These are phyloP conservation scores for Alternaria solani DNA, from an alignment of 2,329 filamentous ascomycete genomes.

Conservation along the genomic window DNA sequence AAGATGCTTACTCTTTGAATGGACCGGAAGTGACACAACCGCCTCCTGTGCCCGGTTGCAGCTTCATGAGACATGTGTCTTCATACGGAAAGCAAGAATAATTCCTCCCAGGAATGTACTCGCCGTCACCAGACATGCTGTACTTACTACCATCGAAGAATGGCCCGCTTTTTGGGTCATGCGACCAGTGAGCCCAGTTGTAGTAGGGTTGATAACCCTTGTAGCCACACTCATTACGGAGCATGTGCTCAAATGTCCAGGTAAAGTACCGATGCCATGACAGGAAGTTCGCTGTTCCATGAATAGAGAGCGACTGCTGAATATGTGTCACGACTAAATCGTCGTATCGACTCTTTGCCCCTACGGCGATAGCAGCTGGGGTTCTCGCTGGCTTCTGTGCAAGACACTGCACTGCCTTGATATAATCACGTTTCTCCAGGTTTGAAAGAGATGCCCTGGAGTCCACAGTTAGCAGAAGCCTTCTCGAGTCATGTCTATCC, in stretches of 20 bases:
- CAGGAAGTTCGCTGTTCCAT: conserved; percentile 43
- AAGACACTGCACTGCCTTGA: conserved; percentile 43
- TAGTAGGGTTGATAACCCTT: conserved; percentile 56
- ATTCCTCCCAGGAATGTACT: conserved; percentile 34
- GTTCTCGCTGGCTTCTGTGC: conserved; percentile 33
- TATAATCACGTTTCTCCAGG: conserved; percentile 38
- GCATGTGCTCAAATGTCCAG: conserved; percentile 52
- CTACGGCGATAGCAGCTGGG: conserved; percentile 28
- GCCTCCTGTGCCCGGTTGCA: conserved; percentile 57
- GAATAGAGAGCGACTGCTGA: conserved; percentile 39
- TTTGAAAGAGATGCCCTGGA: conserved; percentile 29
- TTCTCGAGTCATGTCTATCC: background rate
- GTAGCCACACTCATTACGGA: conserved; percentile 54
- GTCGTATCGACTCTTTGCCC: conserved; percentile 42
- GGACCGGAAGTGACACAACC: conserved; percentile 63
- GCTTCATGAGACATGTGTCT: conserved; percentile 12
- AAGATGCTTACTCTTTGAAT: conserved; percentile 54
- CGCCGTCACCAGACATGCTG: conserved; percentile 58
- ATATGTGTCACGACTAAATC: conserved; percentile 46
- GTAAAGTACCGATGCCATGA: conserved; percentile 54
- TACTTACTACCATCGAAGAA: conserved; percentile 64
- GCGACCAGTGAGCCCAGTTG: conserved; percentile 60
- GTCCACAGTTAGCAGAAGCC: background rate
- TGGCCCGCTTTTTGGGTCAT: conserved; percentile 56
- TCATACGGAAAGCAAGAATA: conserved; percentile 34